Conservation (phyloP, 2,329 filamentous ascomycete species). For the Talaromyces sp. region DNA sequence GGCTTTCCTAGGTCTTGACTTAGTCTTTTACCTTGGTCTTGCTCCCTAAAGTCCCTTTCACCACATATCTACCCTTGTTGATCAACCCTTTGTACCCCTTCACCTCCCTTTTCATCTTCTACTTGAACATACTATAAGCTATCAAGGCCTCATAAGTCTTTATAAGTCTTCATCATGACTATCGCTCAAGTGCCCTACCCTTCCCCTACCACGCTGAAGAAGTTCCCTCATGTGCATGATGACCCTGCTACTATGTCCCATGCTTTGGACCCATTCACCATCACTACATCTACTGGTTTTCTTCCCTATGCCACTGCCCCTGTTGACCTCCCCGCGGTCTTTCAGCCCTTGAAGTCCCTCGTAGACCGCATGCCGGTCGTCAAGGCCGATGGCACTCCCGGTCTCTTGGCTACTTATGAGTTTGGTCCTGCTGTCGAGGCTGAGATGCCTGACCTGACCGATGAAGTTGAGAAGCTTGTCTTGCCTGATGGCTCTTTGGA, state of each 20-base stretch:
- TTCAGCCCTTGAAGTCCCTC: constrained; percentile 71
- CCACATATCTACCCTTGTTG: constrained; percentile 2
- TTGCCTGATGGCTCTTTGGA: constrained; percentile 60
- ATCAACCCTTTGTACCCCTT: background rate
- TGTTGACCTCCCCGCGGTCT: constrained; percentile 68
- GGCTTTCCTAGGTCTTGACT: constrained; percentile 18
- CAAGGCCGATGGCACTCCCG: constrained; percentile 71
- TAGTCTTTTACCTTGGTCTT: constrained; percentile 16
- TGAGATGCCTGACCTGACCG: constrained; percentile 77
- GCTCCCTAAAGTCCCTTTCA: constrained; percentile 6
- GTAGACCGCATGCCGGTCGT: constrained; percentile 78
- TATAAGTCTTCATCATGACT: constrained; percentile 36
- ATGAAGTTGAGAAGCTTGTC: constrained; percentile 68
- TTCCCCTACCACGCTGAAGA: constrained; percentile 38
- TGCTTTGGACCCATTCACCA: constrained; percentile 51
- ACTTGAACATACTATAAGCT: background rate
- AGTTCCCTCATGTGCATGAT: constrained; percentile 49
- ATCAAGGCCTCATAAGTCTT: background rate
- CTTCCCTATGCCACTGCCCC: constrained; percentile 45
- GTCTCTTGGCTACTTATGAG: constrained; percentile 72
- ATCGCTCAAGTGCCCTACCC: constrained; percentile 34
- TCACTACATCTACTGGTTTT: constrained; percentile 51
- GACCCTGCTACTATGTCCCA: constrained; percentile 45
- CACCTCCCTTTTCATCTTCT: background rate
- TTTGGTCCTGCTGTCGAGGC: constrained; percentile 74